These are phyloP conservation scores for Helianthus annuus DNA, from an alignment of 129 eudicot genomes.

Conservation along the genomic window DNA sequence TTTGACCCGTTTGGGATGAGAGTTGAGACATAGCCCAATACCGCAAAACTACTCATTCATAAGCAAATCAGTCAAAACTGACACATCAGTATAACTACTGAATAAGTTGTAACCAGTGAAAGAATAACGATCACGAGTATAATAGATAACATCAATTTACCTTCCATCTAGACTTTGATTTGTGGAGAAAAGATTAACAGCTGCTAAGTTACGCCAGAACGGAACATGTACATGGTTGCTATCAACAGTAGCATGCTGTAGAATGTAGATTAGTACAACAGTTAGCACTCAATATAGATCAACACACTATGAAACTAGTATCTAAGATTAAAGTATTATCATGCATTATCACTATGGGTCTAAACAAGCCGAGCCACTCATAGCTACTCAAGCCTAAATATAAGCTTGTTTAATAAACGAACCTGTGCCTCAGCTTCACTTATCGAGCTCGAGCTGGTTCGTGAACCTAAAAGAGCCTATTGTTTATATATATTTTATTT, in stretches of 20 bases:
- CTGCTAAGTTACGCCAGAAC: slow-evolving; percentile 20
- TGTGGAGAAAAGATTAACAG: slow-evolving; percentile 28
- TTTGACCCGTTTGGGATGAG: neutral
- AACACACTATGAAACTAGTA: too few species aligned
- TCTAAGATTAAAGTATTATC: too few species aligned
- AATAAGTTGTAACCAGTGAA: neutral
- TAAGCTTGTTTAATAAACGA: too few species aligned
- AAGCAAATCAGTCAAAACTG: neutral
- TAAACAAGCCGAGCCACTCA: too few species aligned
- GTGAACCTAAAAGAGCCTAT: too few species aligned
- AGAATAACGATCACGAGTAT: neutral
- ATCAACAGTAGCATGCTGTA: slow-evolving; percentile 35
- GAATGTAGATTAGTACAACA: slow-evolving; percentile 4
- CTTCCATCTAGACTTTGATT: slow-evolving; percentile 26
- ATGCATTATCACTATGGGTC: too few species aligned
- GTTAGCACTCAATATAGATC: slow-evolving; percentile 4
- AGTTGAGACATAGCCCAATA: neutral
- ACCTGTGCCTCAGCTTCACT: too few species aligned
- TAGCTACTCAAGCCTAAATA: too few species aligned
- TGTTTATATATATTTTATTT: too few species aligned
- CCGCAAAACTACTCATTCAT: neutral
- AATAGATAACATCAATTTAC: slow-evolving; percentile 31
- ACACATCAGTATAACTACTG: neutral
- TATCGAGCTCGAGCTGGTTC: too few species aligned
- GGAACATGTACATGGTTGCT: slow-evolving; percentile 31